phyloP scores from a whole-genome alignment of 352 stramenopile genomes.

The Phytophthora gonapodyides region DNA sequence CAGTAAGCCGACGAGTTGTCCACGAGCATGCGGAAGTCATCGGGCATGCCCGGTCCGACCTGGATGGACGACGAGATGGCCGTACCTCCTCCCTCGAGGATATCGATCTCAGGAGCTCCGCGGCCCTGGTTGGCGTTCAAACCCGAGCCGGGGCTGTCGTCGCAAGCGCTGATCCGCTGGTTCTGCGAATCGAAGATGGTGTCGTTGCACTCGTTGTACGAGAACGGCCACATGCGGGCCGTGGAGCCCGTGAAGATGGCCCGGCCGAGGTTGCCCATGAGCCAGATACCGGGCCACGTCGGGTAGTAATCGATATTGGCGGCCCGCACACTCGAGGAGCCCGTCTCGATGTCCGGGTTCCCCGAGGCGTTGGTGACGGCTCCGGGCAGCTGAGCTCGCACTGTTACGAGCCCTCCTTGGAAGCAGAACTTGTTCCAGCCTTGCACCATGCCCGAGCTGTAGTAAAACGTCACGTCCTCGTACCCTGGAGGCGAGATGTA shows the following conservation, averaged over 20 bases:
- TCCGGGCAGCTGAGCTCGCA: slow-evolving; percentile 81
- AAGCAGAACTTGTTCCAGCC: slow-evolving; percentile 97
- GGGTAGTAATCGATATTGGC: slow-evolving; percentile 49
- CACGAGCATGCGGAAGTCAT: slow-evolving; percentile 49
- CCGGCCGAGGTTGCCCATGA: slow-evolving; percentile 95
- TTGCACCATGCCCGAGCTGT: slow-evolving; percentile 87
- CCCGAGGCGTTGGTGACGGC: slow-evolving; percentile 37
- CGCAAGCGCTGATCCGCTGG: slow-evolving; percentile 90
- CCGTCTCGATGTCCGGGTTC: slow-evolving; percentile 54
- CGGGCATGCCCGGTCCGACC: slow-evolving; percentile 70
- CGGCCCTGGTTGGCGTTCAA: slow-evolving; percentile 90
- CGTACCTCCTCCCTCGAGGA: slow-evolving; percentile 89
- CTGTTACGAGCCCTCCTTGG: slow-evolving; percentile 91
- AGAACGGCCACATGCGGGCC: slow-evolving; percentile 97
- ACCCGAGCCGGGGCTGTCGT: slow-evolving; percentile 89
- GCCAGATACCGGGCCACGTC: slow-evolving; percentile 95
- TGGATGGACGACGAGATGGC: slow-evolving; percentile 93
- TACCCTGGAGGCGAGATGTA: slow-evolving; percentile 31
- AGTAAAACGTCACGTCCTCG: slow-evolving; percentile 42
- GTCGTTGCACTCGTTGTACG: slow-evolving; percentile 92
- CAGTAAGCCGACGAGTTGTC: slow-evolving; percentile 40
- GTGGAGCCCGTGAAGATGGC: slow-evolving; percentile 94
- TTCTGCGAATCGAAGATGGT: slow-evolving; percentile 56
- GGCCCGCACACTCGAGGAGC: slow-evolving; percentile 24
- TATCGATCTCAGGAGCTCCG: slow-evolving; percentile 96